Evolutionary conservation across 1,139 yeast species (phyloP).

Genomic region (Kodamaea arcana): DNA sequence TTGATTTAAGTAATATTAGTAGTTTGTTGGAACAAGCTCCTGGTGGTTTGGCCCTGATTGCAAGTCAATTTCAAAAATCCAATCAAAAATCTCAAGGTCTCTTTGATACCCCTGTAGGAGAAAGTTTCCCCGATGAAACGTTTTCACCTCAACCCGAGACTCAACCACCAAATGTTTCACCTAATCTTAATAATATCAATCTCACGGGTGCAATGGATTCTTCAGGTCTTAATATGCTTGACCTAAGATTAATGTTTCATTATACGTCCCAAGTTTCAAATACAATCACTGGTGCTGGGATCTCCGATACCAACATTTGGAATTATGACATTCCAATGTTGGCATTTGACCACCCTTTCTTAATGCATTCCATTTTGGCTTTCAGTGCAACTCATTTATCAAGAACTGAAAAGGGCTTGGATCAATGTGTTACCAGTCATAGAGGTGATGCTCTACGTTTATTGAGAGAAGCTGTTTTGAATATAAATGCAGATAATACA

Average conservation of each 20-base stretch:
- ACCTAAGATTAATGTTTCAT: conserved; percentile 78
- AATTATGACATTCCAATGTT: conserved; percentile 79
- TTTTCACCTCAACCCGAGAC: neutral
- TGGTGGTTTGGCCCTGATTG: conserved; percentile 3
- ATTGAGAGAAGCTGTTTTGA: conserved; percentile 78
- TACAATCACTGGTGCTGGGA: conserved; percentile 87
- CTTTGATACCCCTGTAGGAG: neutral
- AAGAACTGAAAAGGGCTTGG: conserved; percentile 70
- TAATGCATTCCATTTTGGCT: conserved; percentile 88
- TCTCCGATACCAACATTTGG: conserved; percentile 86
- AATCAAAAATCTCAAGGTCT: neutral
- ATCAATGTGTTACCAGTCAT: conserved; percentile 80
- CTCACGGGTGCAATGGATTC: conserved; percentile 13
- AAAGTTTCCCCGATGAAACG: neutral
- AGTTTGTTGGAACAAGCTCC: conserved; percentile 20
- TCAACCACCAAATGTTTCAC: conserved; percentile 1
- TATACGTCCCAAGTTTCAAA: conserved; percentile 81
- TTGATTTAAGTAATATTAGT: conserved; percentile 37
- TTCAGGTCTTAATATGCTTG: conserved; percentile 60
- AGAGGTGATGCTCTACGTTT: conserved; percentile 81
- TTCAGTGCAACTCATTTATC: conserved; percentile 90
- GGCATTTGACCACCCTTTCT: conserved; percentile 82
- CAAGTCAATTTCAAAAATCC: conserved; percentile 3
- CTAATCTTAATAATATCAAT: conserved; percentile 8
- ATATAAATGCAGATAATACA: conserved; percentile 78